Conservation (phyloP, 2,329 filamentous ascomycete species). For the Neocucurbitaria cava region DNA sequence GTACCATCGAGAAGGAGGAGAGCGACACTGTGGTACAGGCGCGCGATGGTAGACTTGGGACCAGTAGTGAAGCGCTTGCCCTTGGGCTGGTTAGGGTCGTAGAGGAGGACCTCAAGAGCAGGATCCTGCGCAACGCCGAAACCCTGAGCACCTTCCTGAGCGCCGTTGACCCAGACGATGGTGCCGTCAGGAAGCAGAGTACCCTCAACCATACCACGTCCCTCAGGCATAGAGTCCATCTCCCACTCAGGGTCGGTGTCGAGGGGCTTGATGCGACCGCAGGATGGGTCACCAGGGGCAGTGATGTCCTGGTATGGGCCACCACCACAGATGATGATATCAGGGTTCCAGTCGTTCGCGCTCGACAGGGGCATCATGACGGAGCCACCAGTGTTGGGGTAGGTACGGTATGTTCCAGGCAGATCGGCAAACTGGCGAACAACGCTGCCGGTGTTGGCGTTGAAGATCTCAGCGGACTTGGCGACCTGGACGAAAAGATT, state of each 20-base stretch:
- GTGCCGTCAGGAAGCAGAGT: constrained; percentile 67
- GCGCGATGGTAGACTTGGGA: constrained; percentile 52
- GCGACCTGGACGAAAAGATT: constrained; percentile 64
- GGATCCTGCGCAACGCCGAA: constrained; percentile 64
- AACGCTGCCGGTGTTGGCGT: constrained; percentile 55
- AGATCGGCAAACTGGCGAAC: constrained; percentile 60
- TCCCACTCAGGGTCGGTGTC: constrained; percentile 59
- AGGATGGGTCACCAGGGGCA: constrained; percentile 65
- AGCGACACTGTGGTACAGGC: constrained; percentile 67
- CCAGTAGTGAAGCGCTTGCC: constrained; percentile 60
- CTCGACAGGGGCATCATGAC: constrained; percentile 63
- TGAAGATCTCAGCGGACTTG: constrained; percentile 64
- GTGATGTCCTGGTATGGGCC: constrained; percentile 66
- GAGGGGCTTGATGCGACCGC: constrained; percentile 63
- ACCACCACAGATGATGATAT: constrained; percentile 65
- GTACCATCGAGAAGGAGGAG: constrained; percentile 67
- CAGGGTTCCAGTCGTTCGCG: constrained; percentile 60
- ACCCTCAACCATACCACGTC: constrained; percentile 67
- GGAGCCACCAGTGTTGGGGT: constrained; percentile 67
- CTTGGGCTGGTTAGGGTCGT: constrained; percentile 60
- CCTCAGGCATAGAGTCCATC: constrained; percentile 65
- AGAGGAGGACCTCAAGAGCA: constrained; percentile 64
- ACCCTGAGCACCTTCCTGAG: constrained; percentile 64
- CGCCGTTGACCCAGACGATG: constrained; percentile 68
- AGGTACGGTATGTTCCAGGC: constrained; percentile 64